Evolutionary conservation across 2,329 filamentous ascomycete genomes (phyloP), one percentile per base, ranked within the genome.

Genomic region (Pestalotiopsis sp.): DNA sequence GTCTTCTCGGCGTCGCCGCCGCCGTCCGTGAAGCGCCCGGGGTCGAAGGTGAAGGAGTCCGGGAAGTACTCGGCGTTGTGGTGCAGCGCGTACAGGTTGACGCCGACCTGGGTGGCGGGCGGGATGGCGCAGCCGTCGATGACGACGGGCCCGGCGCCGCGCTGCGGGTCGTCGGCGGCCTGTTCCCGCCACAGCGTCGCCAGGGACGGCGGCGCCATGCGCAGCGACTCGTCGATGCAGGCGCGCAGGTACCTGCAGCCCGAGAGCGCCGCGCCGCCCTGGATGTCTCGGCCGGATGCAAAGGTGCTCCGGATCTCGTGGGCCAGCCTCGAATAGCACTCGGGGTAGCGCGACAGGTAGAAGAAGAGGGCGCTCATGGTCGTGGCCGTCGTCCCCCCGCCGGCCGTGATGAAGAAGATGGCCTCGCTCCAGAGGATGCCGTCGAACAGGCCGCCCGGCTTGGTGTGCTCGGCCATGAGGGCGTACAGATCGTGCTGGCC

Each of bases 161-260:
- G 23, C 25, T 61, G 23, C 58, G 17, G 31, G 5, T 68, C 60
- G 31, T 60, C 68, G n/a, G 52, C 39, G 2, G 41, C 41, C 17
- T 78, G 75, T 66, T 81, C 76, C 13, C 82, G 71, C 66, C 75
- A 71, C 61, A 83, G 67, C 66, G 78, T 66, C 66, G 74, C 72
- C 65, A 78, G 75, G 0, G 82, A 80, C 0, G 83, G 79, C 3
- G 85, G 83, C 3, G 81, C 80, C 65, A 85, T 75, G 17, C 85
- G 80, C 68, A 86, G 76, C 0, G 80, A 76, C 72, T 87, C 84
- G 61, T 86, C 80, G 55, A 87, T 79, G 67, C 80, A 81, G 4
- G 83, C 85, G 6, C 79, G 77, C 1, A 87, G 75, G 70, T 85
- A 86, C 0, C 64, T 68, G 71, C 79, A 82, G 17, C 67, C 71